Percentiles rank a stretch among this genome's conserved stretches.
Conservation (phyloP, 1,284 basidiomycete species). For the Tilletia indica region DNA sequence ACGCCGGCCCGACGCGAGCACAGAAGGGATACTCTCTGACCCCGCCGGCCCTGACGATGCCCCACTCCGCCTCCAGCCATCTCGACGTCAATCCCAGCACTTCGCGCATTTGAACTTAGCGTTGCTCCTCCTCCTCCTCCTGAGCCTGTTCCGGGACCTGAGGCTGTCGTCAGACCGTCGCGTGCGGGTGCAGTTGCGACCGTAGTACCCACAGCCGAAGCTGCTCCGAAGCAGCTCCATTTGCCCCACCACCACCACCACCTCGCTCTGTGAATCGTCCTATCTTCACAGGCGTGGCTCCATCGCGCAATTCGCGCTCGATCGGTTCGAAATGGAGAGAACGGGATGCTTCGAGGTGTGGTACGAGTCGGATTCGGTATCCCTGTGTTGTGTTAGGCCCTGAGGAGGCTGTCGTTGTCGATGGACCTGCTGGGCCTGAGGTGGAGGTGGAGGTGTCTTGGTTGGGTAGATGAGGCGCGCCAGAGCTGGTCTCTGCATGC, state of each 20-base stretch:
- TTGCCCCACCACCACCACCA: constrained; percentile 10
- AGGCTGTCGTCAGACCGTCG: not conserved
- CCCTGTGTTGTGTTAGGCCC: constrained; percentile 1
- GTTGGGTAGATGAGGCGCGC: not conserved
- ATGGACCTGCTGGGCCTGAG: not conserved
- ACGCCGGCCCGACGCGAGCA: not conserved
- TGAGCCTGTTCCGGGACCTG: constrained; percentile 51
- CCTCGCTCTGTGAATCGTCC: constrained; percentile 79
- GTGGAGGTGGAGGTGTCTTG: not conserved
- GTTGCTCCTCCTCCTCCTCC: constrained; percentile 52
- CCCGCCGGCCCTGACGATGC: constrained; percentile 29
- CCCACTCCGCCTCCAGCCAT: constrained; percentile 58
- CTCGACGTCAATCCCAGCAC: constrained; percentile 41
- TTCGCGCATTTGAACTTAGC: constrained; percentile 56
- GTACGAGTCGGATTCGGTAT: constrained; percentile 74
- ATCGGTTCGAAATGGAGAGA: constrained; percentile 92
- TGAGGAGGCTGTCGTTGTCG: not conserved
- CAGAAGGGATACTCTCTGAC: constrained; percentile 63
- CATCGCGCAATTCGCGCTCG: constrained; percentile 69
- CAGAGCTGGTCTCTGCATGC: not conserved
- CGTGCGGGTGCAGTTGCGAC: not conserved
- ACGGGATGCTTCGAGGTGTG: constrained; percentile 84
- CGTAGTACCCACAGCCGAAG: not conserved
- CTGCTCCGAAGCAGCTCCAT: constrained; percentile 21
- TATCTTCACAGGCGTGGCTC: constrained; percentile 69